phyloP scores from a whole-genome alignment of 495 filamentous ascomycete species.

The Delitschia confertaspora region DNA sequence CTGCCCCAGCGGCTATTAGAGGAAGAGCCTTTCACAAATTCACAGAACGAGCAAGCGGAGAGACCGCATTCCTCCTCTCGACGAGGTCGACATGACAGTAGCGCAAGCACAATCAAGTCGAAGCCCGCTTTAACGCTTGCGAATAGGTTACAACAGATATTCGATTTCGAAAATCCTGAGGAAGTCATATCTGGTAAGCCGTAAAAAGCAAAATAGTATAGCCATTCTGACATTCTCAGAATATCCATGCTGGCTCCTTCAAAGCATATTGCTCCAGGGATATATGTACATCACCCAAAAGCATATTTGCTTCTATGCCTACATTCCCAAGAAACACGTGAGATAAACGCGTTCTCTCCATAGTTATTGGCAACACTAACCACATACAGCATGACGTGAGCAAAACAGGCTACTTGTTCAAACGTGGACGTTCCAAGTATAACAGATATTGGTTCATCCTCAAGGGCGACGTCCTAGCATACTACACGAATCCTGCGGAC shows the following conservation, averaged over 20 bases:
- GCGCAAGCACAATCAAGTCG: slow-evolving; percentile 33
- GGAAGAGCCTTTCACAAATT: slow-evolving; percentile 32
- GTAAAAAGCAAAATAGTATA: slow-evolving; percentile 2
- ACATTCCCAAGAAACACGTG: slow-evolving; percentile 82
- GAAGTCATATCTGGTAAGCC: slow-evolving; percentile 66
- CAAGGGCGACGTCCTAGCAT: slow-evolving; percentile 91
- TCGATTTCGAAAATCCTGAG: slow-evolving; percentile 72
- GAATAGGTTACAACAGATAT: slow-evolving; percentile 73
- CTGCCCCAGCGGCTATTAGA: slow-evolving; percentile 28
- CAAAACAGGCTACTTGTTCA: slow-evolving; percentile 83
- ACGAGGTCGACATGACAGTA: slow-evolving; percentile 24
- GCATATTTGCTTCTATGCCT: slow-evolving; percentile 96
- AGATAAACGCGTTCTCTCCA: slow-evolving; percentile 22
- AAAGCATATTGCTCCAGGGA: slow-evolving; percentile 85
- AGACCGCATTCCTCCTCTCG: slow-evolving; percentile 27
- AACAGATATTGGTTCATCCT: slow-evolving; percentile 95
- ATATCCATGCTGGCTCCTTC: slow-evolving; percentile 89
- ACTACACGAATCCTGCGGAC: slow-evolving; percentile 74
- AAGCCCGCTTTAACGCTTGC: slow-evolving; percentile 46
- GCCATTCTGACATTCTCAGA: slow-evolving; percentile 43
- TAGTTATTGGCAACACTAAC: slow-evolving; percentile 32
- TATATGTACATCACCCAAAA: slow-evolving; percentile 94
- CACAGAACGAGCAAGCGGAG: slow-evolving; percentile 23
- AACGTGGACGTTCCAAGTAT: slow-evolving; percentile 85
- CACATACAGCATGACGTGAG: slow-evolving; percentile 53